Base-by-base conservation (phyloP, 2,329 filamentous ascomycete genomes). In the Colletotrichum limetticola region DNA sequence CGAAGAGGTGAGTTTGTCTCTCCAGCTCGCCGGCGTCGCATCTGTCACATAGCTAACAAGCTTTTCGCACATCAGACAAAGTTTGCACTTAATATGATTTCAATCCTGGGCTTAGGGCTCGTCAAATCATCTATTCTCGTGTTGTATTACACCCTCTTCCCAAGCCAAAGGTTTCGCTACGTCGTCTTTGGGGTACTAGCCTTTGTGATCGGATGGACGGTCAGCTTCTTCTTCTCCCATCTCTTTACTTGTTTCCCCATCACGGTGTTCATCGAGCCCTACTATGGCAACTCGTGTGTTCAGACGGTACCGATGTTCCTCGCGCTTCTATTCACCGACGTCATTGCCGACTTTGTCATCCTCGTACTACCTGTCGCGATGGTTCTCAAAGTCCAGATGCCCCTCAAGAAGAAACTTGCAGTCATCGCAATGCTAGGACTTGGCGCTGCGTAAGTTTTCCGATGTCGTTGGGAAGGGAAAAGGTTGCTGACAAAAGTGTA, bases 71-170 rank as follows among this genome's bases (percentile, higher is more conserved):
- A 12, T 1, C 24, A 71, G 71, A 67, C 67, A 26, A 74, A 74
- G 58, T 74, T 71, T 56, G 67, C 67, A 24, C 19, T 74, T 37
- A 74, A 74, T 16, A 74, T 74, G 67, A 61, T 78, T 32, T 83
- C 82, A 71, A 81, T 81, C 49, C 74, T 78, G 11, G 76, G 77
- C 56, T 78, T 82, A 59, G 79, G 78, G 55, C 72, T 80, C 42
- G 78, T 78, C 66, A 82, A 83, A 59, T 76, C 78, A 60, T 81
- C 79, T 35, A 79, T 82, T 37, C 75, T 83, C 42, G 74, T 82
- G 6, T 76, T 82, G 1, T 83, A 82, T 74, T 76, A 79, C 11
- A 78, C 78, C 14, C 80, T 82, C 16, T 82, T 83, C 74, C 73
- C 74, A 12, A 71, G 74, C 22, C 76, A 78, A 22, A 78, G 76